phyloP scores from a whole-genome alignment of 352 stramenopile species.

The Aphanomyces astaci region DNA sequence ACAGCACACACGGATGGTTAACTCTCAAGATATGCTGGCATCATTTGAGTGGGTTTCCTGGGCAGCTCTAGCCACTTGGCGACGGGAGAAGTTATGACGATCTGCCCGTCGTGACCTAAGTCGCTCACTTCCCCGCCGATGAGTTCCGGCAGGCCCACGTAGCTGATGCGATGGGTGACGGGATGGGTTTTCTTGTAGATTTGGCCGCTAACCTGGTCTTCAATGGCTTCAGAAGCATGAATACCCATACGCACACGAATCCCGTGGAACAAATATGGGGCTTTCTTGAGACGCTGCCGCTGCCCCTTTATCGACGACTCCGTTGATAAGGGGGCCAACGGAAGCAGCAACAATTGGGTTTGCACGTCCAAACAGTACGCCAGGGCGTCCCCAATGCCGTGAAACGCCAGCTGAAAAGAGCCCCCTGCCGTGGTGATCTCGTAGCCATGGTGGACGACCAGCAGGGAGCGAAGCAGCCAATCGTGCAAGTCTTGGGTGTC shows the following conservation, averaged over 20 bases:
- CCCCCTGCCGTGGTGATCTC: slow-evolving; percentile 65
- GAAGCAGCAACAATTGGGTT: slow-evolving; percentile 38
- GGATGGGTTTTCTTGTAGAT: slow-evolving; percentile 50
- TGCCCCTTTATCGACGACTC: slow-evolving; percentile 38
- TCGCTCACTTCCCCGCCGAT: slow-evolving; percentile 56
- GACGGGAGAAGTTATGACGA: slow-evolving; percentile 51
- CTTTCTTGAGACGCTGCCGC: slow-evolving; percentile 25
- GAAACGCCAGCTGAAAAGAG: slow-evolving; percentile 64
- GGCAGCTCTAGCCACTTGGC: slow-evolving; percentile 45
- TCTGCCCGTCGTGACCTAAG: slow-evolving; percentile 52
- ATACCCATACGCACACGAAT: slow-evolving; percentile 70
- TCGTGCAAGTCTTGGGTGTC: slow-evolving; percentile 33
- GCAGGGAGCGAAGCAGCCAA: slow-evolving; percentile 39
- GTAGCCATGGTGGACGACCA: slow-evolving; percentile 47
- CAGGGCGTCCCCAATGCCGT: slow-evolving; percentile 48
- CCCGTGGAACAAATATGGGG: slow-evolving; percentile 38
- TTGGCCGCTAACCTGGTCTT: slow-evolving; percentile 39
- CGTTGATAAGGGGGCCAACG: slow-evolving; percentile 52
- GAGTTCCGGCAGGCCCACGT: slow-evolving; percentile 55
- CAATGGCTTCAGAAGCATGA: slow-evolving; percentile 47
- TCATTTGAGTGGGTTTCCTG: background rate
- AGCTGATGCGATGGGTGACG: slow-evolving; percentile 55
- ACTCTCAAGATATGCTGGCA: slow-evolving; percentile 22
- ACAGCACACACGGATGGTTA: background rate
- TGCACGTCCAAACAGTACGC: slow-evolving; percentile 52